A percentile compares a stretch with the other conserved stretches of the same genome.
These are phyloP conservation scores for Rhizopogon sp. DNA, from an alignment of 768 basidiomycete genomes.

Conservation along the genomic window DNA sequence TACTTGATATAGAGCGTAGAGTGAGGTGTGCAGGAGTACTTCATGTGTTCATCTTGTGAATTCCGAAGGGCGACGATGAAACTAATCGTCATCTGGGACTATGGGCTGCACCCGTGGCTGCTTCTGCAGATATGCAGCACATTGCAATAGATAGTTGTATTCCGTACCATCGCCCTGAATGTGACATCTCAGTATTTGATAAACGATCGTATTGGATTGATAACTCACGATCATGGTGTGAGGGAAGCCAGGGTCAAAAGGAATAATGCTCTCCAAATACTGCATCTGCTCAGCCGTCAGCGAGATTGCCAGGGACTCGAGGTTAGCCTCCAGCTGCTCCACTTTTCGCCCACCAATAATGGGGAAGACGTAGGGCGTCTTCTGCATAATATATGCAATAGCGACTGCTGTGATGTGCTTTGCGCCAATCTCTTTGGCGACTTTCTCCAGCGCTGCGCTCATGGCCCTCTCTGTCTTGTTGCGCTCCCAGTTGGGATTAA, in stretches of 20 bases:
- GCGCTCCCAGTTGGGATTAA: constrained; percentile 35
- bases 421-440: constrained; percentile 42
- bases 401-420: constrained; percentile 42
- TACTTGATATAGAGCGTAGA: too few relatives aligned
- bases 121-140: neutral
- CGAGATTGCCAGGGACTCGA: constrained; percentile 36
- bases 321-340: constrained; percentile 36
- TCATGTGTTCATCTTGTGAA: too few relatives aligned
- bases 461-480: constrained; percentile 37
- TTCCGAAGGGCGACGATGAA: too few relatives aligned
- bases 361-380: constrained; percentile 40
- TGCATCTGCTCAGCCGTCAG: constrained; percentile 35
- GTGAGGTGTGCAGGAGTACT: too few relatives aligned
- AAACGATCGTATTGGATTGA: neutral
- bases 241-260: constrained; percentile 38
- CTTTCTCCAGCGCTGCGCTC: constrained; percentile 40
- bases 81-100: constrained; percentile 1
- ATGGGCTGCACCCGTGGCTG: neutral
- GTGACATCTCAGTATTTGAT: neutral
- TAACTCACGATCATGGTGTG: neutral
- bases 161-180: constrained; percentile 4
- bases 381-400: constrained; percentile 41
- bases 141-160: neutral
- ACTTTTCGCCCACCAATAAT: constrained; percentile 40
- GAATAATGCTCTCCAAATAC: constrained; percentile 30